Evolutionary conservation across 257 asterid genomes (phyloP), one percentile per base, ranked within the genome.

Genomic region (Solanum bulbocastanum): DNA sequence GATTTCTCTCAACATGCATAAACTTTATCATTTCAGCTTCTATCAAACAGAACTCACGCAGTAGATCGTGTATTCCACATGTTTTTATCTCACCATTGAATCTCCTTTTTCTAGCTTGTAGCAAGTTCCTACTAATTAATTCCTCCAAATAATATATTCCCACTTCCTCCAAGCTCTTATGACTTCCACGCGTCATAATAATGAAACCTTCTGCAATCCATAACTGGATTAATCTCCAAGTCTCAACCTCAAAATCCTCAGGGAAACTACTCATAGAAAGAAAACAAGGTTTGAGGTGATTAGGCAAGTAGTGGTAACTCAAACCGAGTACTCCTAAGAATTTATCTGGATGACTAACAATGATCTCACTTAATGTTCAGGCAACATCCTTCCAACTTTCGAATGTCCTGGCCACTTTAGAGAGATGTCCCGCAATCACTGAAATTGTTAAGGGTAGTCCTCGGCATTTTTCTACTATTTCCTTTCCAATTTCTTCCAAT

Each of bases 121-220:
- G 23, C 16, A 87, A 62, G 49, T 42, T 42, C 49, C 15, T 42
- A 5, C 49, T 42, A 42, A 42, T 42, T 0, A 42, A 1, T 1
- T 65, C 68, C 35, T 52, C 22, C n/a, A 87, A 39, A 58, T 76
- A 76, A 56, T 27, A 2, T 39, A 18, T 36, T 22, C 68, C 88
- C 56, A 20, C 81, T 20, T 36, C 36, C 69, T 60, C 66, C 44
- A 71, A 73, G 7, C 52, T 32, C 10, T 71, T 42, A n/a, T 12
- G 0, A 22, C 5, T 60, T 22, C 5, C 69, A 8, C 1, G 3
- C 7, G 62, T 52, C 62, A 44, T 86, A 20, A 44, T 86, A 20
- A 89, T 25, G 35, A 87, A 89, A 15, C 91, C 89, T 44, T 87
- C 89, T 27, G 87, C 89, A 1, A 87, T 62, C 89, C 89, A 87